Base-by-base conservation (phyloP, 495 filamentous ascomycete genomes). In the Bacidia gigantensis region DNA sequence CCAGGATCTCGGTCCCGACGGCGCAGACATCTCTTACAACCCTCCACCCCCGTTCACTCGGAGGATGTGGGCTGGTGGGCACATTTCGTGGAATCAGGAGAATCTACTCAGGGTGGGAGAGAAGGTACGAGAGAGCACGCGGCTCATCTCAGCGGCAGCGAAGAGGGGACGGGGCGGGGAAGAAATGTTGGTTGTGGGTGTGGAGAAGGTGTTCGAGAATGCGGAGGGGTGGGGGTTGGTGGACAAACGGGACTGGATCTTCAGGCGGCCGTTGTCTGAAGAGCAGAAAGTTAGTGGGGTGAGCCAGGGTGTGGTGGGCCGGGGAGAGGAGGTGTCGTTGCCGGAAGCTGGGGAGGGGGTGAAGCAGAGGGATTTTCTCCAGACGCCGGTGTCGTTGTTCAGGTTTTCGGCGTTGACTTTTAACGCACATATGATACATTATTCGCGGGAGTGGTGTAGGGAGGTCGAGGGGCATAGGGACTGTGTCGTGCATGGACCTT, bases 61-160 rank as follows among this genome's bases (percentile, higher is more conserved):
- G 21, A 77, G 86, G 22, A 82, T 93, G 78, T 93, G 87, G 87
- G 83, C 83, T 2, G 86, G 85, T 23, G 87, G 86, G 0, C 66
- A 70, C 7, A 51, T 60, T 3, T 1, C 11, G 9, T 60, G 5
- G 58, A 56, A 26, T 5, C 60, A 63, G 12, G 56, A 62, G 41
- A 71, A 74, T 50, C 58, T 59, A 11, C 59, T 80, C 48, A 62
- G 69, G 2, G 69, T 81, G 0, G 79, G 78, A 2, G 71, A 80
- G 40, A 53, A 65, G 9, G 75, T 77, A 5, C 65, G 58, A n/a
- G 80, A 83, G 62, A 72, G 65, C n/a, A 82, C 78, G 9, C 66
- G 62, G 51, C 66, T 82, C 21, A 46, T 78, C 1, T 68, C 63
- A 32, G 74, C 71, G 0, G 71, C 70, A 56, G 58, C 72, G 3